These are phyloP conservation scores for Pseudopyricularia javanii DNA, from an alignment of 2,329 filamentous ascomycete species.

Conservation along the genomic window DNA sequence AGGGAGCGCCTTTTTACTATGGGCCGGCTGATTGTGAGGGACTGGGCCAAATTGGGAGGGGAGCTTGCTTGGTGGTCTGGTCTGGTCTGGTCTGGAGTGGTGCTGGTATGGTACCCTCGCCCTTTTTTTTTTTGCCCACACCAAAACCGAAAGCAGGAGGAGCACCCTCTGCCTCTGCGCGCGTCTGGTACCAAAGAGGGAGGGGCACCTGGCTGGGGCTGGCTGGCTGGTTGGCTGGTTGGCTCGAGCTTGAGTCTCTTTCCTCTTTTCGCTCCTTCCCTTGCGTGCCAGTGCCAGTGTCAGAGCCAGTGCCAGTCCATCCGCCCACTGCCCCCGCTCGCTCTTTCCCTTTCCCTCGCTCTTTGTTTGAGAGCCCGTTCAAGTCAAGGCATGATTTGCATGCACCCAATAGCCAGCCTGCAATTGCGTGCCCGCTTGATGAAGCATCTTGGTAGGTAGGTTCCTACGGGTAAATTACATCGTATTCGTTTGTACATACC, in stretches of 20 bases:
- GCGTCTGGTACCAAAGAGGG: slow-evolving; percentile 2
- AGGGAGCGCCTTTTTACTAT: slow-evolving; percentile 51
- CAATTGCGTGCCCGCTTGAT: not conserved
- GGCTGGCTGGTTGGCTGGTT: slow-evolving; percentile 2
- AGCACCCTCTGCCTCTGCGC: not conserved
- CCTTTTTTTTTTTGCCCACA: no score
- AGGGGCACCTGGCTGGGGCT: slow-evolving; percentile 5
- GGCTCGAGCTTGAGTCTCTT: not conserved
- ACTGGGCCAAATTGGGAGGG: slow-evolving; percentile 13
- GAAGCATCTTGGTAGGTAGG: no score
- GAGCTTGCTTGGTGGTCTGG: not conserved
- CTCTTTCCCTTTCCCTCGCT: slow-evolving; percentile 1
- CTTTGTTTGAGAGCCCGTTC: not conserved
- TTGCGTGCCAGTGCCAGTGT: not conserved
- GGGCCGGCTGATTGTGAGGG: slow-evolving; percentile 46
- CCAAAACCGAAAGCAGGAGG: not conserved
- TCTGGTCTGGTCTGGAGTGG: no score
- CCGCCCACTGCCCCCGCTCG: no score
- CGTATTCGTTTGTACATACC: no score
- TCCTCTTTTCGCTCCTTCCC: not conserved
- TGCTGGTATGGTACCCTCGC: not conserved
- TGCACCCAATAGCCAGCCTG: not conserved
- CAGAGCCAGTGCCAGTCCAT: no score
- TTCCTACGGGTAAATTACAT: no score
- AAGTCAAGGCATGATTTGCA: not conserved